phyloP scores from a whole-genome alignment of 805 yeast species.

The Metschnikowia picachoensis region DNA sequence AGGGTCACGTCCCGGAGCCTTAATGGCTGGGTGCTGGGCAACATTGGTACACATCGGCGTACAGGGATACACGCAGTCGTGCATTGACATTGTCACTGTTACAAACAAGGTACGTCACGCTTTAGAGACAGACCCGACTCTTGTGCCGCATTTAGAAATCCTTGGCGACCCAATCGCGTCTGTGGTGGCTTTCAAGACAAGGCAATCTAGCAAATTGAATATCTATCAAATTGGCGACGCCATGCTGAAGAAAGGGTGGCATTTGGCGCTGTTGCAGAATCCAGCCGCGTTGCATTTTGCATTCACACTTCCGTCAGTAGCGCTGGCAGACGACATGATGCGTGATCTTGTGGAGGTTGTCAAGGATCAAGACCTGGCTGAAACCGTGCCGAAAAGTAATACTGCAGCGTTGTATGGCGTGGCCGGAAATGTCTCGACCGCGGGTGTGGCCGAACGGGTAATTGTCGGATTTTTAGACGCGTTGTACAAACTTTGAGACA shows the following conservation, averaged over 20 bases:
- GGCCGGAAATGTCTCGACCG: slow-evolving; percentile 84
- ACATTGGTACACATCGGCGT: slow-evolving; percentile 79
- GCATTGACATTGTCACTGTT: slow-evolving; percentile 62
- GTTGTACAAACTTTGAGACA: slow-evolving; percentile 52
- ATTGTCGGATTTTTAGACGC: slow-evolving; percentile 81
- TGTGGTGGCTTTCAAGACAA: slow-evolving; percentile 74
- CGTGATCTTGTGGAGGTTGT: slow-evolving; percentile 46
- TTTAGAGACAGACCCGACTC: slow-evolving; percentile 42
- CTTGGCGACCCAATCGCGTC: slow-evolving; percentile 85
- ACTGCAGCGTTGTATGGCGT: slow-evolving; percentile 94
- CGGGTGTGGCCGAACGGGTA: slow-evolving; percentile 76
- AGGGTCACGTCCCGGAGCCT: slow-evolving; percentile 95
- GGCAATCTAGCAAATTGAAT: slow-evolving; percentile 37
- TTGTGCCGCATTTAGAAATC: slow-evolving; percentile 52
- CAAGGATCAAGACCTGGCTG: slow-evolving; percentile 30
- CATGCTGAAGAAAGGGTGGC: slow-evolving; percentile 76
- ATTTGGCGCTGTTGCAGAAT: slow-evolving; percentile 76
- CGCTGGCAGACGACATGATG: slow-evolving; percentile 58
- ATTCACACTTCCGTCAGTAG: slow-evolving; percentile 65
- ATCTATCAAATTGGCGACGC: slow-evolving; percentile 78
- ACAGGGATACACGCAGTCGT: slow-evolving; percentile 70
- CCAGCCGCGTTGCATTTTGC: slow-evolving; percentile 94
- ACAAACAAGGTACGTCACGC: slow-evolving; percentile 53
- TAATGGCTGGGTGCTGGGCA: slow-evolving; percentile 98
- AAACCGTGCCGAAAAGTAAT: slow-evolving; percentile 40